phyloP scores from a whole-genome alignment of 164 flowering plant genomes.

The grape (Vitis vinifera) region DNA sequence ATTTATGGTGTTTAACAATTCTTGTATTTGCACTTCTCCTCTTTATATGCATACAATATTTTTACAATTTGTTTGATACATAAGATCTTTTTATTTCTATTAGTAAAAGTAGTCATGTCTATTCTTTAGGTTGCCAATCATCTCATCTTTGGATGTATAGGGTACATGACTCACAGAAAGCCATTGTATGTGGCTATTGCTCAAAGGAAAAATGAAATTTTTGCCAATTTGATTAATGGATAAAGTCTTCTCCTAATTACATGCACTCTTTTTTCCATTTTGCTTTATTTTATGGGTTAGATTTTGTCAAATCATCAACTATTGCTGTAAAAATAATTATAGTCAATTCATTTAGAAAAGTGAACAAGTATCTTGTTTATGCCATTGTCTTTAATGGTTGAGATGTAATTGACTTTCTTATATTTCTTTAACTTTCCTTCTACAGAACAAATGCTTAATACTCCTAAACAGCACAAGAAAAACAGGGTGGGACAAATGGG shows the following conservation, averaged over 20 bases:
- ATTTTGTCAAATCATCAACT: not conserved
- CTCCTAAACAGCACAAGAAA: slow-evolving; percentile 51
- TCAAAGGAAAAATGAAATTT: too few relatives aligned
- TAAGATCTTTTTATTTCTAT: too few relatives aligned
- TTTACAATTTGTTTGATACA: too few relatives aligned
- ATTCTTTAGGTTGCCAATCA: too few relatives aligned
- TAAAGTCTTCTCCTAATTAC: not conserved
- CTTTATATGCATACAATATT: too few relatives aligned
- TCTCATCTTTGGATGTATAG: too few relatives aligned
- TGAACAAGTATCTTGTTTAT: not conserved
- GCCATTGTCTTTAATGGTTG: not conserved
- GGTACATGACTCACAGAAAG: too few relatives aligned
- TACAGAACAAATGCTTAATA: slow-evolving; percentile 42
- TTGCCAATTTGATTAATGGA: not conserved
- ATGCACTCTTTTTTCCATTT: not conserved
- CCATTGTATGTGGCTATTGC: too few relatives aligned
- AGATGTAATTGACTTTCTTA: not conserved
- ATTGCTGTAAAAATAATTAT: not conserved
- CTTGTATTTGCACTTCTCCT: too few relatives aligned
- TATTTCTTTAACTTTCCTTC: not conserved
- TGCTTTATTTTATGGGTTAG: not conserved
- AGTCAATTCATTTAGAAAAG: not conserved
- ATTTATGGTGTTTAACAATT: too few relatives aligned
- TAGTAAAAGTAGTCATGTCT: too few relatives aligned
- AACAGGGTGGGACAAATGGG: slow-evolving; percentile 59